These are phyloP conservation scores for Xylaria palmicola DNA, from an alignment of 495 filamentous ascomycete species.

Conservation along the genomic window DNA sequence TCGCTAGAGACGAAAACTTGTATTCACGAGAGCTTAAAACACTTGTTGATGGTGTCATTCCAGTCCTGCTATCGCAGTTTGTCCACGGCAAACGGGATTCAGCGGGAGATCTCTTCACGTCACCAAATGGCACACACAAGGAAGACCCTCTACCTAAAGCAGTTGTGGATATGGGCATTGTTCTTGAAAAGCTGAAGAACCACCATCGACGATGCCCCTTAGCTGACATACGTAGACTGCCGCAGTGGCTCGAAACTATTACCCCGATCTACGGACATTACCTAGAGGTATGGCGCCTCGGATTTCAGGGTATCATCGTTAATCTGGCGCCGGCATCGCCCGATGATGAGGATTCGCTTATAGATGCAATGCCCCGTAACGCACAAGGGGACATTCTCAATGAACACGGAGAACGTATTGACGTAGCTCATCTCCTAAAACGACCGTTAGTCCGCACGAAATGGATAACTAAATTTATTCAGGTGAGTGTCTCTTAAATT, in stretches of 20 bases:
- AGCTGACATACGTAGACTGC: slow-evolving; percentile 62
- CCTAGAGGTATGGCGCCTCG: slow-evolving; percentile 84
- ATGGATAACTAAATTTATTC: slow-evolving; percentile 80
- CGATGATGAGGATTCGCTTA: slow-evolving; percentile 55
- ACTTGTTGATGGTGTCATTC: slow-evolving; percentile 92
- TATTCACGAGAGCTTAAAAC: slow-evolving; percentile 93
- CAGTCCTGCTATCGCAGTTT: slow-evolving; percentile 84
- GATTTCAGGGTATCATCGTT: slow-evolving; percentile 93
- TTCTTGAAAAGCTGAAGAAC: slow-evolving; percentile 77
- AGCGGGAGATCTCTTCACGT: slow-evolving; percentile 64
- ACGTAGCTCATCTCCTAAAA: slow-evolving; percentile 91
- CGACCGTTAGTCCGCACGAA: slow-evolving; percentile 85
- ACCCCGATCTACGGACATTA: slow-evolving; percentile 83
- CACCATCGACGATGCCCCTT: slow-evolving; percentile 71
- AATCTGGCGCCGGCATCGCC: slow-evolving; percentile 73
- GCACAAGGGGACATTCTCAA: slow-evolving; percentile 76
- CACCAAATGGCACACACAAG: slow-evolving; percentile 23
- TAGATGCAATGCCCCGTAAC: slow-evolving; percentile 72
- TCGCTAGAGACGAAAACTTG: slow-evolving; percentile 79
- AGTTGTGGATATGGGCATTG: slow-evolving; percentile 92
- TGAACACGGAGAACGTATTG: slow-evolving; percentile 81
- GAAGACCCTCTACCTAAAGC: slow-evolving; percentile 65
- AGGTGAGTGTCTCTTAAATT: slow-evolving; percentile 45
- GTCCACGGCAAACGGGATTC: slow-evolving; percentile 67
- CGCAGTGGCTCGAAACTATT: slow-evolving; percentile 77